Base-by-base conservation (phyloP, 2,329 filamentous ascomycete species). In the Venturia pyrina region DNA sequence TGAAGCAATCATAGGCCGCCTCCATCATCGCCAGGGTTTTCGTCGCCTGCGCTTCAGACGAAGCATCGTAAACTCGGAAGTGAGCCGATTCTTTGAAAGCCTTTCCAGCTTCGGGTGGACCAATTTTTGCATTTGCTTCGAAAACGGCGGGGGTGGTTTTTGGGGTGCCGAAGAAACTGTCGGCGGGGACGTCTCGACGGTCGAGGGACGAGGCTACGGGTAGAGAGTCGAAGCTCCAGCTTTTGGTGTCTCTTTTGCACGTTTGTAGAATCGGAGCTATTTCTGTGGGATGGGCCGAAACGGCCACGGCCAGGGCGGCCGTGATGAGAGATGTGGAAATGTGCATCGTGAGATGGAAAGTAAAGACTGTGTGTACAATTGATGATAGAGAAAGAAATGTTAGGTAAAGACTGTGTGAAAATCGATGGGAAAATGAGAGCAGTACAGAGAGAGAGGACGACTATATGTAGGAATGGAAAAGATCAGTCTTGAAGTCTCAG, bases 21-120 rank as follows among this genome's bases (percentile, higher is more conserved):
- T 83, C 81, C 7, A 83, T 75, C 70, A 78, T 77, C 32, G 73
- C 69, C 3, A 81, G 71, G 1, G 76, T 69, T 41, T 71, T 70
- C 40, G 74, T 72, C 21, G 72, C 69, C 21, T 69, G 70, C 32
- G 73, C 70, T 1, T 71, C 71, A 40, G 37, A 40, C 37, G 1
- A 13, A 5, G 37, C 37, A 41, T 72, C 72, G 66, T 78, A 79
- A 37, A 79, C 69, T 40, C 77, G 77, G 70, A 79, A 79, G 67
- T 79, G 78, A 2, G 75, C 43, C 15, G 43, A 44, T 17, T 44
- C 43, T 19, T 44, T 15, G 43, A 44, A 44, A 19, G 17, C 2
- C 43, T 19, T 44, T 5, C 15, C 17, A 15, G 2, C 11, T 2
- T 19, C 17, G 11, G 43, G 5, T 6, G 43, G 13, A 2, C 43